Evolutionary conservation across 192 early-diverging fungal genomes (phyloP).

Genomic region (Diversispora epigaea): DNA sequence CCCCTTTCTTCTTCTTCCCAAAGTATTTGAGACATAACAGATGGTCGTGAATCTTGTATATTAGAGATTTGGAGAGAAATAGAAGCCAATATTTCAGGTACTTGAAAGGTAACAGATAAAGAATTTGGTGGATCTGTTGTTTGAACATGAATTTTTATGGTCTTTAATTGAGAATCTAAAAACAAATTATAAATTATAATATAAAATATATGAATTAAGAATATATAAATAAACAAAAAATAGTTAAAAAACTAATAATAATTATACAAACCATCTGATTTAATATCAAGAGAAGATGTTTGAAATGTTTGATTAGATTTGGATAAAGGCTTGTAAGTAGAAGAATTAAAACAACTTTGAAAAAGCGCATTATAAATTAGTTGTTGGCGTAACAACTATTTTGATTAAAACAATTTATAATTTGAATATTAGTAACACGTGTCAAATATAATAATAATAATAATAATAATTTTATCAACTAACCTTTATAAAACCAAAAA

Average conservation of each 20-base stretch:
- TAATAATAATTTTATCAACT: neutral
- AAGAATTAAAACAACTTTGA: conserved; percentile 32
- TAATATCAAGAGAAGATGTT: no score
- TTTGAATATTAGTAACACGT: neutral
- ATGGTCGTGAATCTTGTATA: neutral
- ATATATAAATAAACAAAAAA: neutral
- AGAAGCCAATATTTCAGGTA: neutral
- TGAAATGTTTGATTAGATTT: neutral
- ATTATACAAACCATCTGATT: neutral
- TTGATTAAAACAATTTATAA: neutral
- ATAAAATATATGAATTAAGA: neutral
- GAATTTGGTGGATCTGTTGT: conserved; percentile 8
- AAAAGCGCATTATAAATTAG: conserved; percentile 26
- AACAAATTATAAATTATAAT: neutral
- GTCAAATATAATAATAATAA: neutral
- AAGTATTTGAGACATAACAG: conserved; percentile 4
- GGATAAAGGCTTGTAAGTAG: neutral
- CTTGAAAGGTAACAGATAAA: conserved; percentile 5
- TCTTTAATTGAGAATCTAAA: neutral
- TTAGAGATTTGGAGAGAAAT: conserved; percentile 12
- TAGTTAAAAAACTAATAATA: neutral
- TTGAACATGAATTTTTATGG: neutral
- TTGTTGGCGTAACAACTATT: conserved; percentile 27
- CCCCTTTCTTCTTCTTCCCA: neutral
- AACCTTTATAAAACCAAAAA: conserved; percentile 19